phyloP scores from a whole-genome alignment of 73 alveolate species.

The Stentor roeselii region DNA sequence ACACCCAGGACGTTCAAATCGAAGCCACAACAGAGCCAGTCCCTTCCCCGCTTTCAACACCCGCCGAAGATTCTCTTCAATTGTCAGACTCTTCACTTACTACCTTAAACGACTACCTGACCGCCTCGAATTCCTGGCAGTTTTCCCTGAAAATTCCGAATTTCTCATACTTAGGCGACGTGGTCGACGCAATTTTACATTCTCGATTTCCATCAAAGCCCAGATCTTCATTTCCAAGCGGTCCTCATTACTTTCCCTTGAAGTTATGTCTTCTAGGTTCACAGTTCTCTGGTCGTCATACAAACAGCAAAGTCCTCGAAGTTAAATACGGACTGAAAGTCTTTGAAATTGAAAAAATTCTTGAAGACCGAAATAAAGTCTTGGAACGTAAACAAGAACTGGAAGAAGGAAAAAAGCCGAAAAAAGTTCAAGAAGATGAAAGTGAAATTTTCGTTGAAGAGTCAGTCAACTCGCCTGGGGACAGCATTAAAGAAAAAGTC shows the following conservation, averaged over 20 bases:
- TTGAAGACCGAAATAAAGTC: background rate
- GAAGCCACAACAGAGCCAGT: background rate
- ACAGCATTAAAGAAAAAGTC: background rate
- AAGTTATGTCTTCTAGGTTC: background rate
- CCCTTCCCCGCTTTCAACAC: background rate
- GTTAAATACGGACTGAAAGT: background rate
- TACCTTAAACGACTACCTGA: background rate
- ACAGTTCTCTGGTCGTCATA: background rate
- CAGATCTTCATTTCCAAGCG: background rate
- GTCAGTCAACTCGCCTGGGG: background rate
- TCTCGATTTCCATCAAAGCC: background rate
- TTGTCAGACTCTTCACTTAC: background rate
- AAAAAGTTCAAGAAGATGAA: conserved; percentile 21
- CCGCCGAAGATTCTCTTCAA: background rate
- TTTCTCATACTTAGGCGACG: conserved; percentile 14
- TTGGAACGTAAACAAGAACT: conserved; percentile 18
- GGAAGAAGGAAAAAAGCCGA: conserved; percentile 17
- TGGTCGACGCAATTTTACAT: background rate
- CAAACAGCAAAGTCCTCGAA: background rate
- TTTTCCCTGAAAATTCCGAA: background rate
- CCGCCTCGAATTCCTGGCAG: background rate
- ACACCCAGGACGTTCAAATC: background rate
- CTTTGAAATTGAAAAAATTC: conserved; percentile 20
- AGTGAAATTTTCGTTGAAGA: conserved; percentile 5
- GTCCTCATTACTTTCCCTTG: conserved; percentile 22